Conservation (phyloP, 768 basidiomycete species). For the Lactifluus volemus region DNA sequence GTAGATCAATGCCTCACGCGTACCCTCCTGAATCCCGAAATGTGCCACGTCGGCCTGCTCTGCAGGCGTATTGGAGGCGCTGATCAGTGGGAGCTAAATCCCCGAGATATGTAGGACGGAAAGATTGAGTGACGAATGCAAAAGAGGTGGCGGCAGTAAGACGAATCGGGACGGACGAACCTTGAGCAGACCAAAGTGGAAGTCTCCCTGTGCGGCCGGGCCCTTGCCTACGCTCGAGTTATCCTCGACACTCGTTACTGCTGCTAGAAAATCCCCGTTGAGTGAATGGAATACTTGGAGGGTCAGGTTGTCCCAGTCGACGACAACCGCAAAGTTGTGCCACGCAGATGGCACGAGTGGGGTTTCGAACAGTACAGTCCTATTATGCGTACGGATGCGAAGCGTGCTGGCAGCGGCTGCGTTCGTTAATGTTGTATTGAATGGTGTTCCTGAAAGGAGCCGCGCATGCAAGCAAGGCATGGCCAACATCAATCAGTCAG, state of each 20-base stretch:
- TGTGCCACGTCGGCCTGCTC: slow-evolving; percentile 50
- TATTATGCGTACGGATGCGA: slow-evolving; percentile 48
- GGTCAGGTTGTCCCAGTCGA: slow-evolving; percentile 46
- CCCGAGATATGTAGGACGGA: not conserved
- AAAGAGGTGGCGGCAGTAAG: not conserved
- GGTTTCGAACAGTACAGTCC: slow-evolving; percentile 41
- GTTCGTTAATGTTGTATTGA: slow-evolving; percentile 41
- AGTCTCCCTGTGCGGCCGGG: slow-evolving; percentile 45
- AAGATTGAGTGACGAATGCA: no score
- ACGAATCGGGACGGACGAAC: slow-evolving; percentile 30
- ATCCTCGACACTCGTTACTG: slow-evolving; percentile 34
- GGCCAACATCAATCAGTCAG: not conserved
- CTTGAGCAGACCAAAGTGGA: slow-evolving; percentile 55
- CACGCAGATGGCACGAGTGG: slow-evolving; percentile 37
- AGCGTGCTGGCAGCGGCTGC: slow-evolving; percentile 36
- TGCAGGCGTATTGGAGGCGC: slow-evolving; percentile 35
- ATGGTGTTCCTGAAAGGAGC: slow-evolving; percentile 40
- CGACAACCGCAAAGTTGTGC: slow-evolving; percentile 54
- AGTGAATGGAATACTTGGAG: slow-evolving; percentile 45
- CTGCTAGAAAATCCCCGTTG: slow-evolving; percentile 30
- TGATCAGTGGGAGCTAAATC: slow-evolving; percentile 43
- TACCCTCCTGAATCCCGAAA: slow-evolving; percentile 50
- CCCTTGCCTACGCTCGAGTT: slow-evolving; percentile 37
- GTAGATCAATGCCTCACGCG: slow-evolving; percentile 44
- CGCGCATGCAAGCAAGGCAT: not conserved